Base-by-base conservation (phyloP, 2,329 filamentous ascomycete species). In the Aspergillus alliaceus region DNA sequence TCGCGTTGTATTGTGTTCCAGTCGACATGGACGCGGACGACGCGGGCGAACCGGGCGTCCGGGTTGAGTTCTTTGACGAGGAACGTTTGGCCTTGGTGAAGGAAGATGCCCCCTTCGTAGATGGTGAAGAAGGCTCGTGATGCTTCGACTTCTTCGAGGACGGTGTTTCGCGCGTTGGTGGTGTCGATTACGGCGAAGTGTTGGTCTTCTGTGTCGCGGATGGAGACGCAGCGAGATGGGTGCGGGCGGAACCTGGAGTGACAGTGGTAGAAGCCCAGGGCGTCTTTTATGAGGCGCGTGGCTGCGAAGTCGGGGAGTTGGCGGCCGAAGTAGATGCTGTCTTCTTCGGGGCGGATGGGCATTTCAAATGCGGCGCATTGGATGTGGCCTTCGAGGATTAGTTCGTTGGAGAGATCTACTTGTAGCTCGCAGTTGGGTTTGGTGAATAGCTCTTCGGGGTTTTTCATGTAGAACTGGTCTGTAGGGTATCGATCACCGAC, bases 381-480 rank as follows among this genome's bases (percentile, higher is more conserved):
- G 6, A 99, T 82, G 69, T 99, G 95, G 0, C 93, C 93, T 78
- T 98, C 95, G 0, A 95, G 81, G 6, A 97, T 89, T 4, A 98
- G 84, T 79, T 96, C 86, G 64, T 97, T 98, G 46, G 88, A 83
- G n/a, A 99, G 79, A 70, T 99, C 95, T 4, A 98, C 90, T 69
- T 95, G 92, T 2, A 98, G 79, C 71, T 91, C 90, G 63, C 88
- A 90, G 63, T 97, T 96, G 0, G 93, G 92, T 66, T 91, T 91
- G 0, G 90, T 95, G 74, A 98, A 82, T 24, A 99, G 88, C 72
- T 96, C 91, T 60, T 95, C 89, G 0, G 95, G 95, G 62, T 98
- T 96, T 60, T 90, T 86, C 95, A 99, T 99, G 74, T 96, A 99
- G 70, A 96, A 87, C 70, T 99, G 95, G 71, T 99, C 95, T 0